Evolutionary conservation across 2,329 filamentous ascomycete genomes (phyloP).

Genomic region (Colletotrichum ledebouriae): DNA sequence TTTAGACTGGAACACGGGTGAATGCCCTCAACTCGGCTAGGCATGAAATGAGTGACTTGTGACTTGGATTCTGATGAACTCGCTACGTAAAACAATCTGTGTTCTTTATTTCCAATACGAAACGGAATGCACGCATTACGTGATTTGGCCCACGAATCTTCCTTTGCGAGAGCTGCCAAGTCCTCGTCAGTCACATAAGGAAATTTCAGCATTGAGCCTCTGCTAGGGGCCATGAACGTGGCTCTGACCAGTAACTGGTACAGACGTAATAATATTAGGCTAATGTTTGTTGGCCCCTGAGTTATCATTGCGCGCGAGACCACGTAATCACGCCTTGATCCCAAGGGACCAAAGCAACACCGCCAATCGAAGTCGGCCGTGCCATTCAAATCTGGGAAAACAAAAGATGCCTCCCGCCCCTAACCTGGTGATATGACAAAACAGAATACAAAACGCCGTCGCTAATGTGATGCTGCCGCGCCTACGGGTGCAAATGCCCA

Average conservation of each 20-base stretch:
- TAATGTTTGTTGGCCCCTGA: slow-evolving; percentile 16
- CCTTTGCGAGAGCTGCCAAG: not conserved
- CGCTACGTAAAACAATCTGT: slow-evolving; percentile 17
- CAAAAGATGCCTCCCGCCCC: not conserved
- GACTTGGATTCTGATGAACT: not conserved
- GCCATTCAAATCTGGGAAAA: not conserved
- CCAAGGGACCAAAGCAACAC: not conserved
- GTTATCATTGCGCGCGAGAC: slow-evolving; percentile 26
- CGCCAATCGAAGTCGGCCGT: slow-evolving; percentile 10
- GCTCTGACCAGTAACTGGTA: slow-evolving; percentile 10
- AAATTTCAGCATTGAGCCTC: not conserved
- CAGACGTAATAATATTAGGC: slow-evolving; percentile 34
- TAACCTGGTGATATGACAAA: slow-evolving; percentile 21
- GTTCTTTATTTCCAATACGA: slow-evolving; percentile 2
- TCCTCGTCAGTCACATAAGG: not conserved
- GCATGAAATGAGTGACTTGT: no score
- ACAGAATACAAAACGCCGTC: slow-evolving; percentile 52
- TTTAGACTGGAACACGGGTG: slow-evolving; percentile 7
- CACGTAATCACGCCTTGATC: not conserved
- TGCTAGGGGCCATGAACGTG: not conserved
- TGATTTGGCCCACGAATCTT: not conserved
- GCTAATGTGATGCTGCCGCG: slow-evolving; percentile 51
- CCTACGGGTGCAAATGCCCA: slow-evolving; percentile 33
- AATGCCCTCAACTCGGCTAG: no score
- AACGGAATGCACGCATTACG: slow-evolving; percentile 7